Evolutionary conservation across 2,329 filamentous ascomycete genomes (phyloP), one percentile per base, ranked within the genome.

Genomic region (Elsinoe arachidis): DNA sequence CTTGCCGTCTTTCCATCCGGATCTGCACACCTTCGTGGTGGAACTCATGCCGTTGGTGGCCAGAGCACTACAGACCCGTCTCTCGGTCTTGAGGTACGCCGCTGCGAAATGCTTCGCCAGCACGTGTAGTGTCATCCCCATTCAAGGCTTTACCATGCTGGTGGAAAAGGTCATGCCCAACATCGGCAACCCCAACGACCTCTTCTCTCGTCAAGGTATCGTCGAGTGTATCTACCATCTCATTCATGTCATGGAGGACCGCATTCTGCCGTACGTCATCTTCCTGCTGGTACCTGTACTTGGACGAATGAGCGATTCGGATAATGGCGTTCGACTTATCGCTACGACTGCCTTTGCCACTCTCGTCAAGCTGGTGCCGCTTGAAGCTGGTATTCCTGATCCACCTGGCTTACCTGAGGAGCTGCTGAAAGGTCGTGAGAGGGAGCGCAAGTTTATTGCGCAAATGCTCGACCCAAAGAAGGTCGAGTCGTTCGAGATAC

Each of bases 231-330:
- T 99, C 59, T 99, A 99, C 69, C 93, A 99, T 72, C 77, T 99
- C 59, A 99, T 99, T 62, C 89, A 95, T 60, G 91, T 96, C 54
- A 99, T 99, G 93, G 93, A 95, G 61, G 93, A 97, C 69, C 82
- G 83, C 37, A 99, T 99, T 58, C 74, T 99, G 30, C 93, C 95
- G 2, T 99, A 99, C 67, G 93, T 99, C 61, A 96, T 99, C 66
- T 99, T 99, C 82, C 82, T 99, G 63, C 95, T 99, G 59, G 95
- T 97, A 11, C 93, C 93, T 12, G 93, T 99, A 3, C 80, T 99
- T 53, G 93, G 93, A 56, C 86, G 93, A 44, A 99, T 99, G 93
- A 97, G 93, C 68, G 93, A 99, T 70, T 95, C 92, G 0, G 92
- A 99, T 69, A 92, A 95, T 62, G 93, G 97, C 68, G 88, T 99